Conservation (phyloP, 768 basidiomycete species). For the Tylopilus rubrobrunneus region DNA sequence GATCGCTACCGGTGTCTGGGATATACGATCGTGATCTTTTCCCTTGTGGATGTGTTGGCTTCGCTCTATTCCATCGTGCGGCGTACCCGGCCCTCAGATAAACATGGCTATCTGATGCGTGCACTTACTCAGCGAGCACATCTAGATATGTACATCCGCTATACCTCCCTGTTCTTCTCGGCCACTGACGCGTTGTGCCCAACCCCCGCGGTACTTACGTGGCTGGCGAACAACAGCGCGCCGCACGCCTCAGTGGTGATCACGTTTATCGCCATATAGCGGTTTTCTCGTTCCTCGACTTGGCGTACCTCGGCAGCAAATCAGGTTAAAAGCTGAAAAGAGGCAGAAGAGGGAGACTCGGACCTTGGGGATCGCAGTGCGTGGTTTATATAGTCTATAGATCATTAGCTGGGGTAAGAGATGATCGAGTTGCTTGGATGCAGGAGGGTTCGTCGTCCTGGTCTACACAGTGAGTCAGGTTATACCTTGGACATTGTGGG, state of each 20-base stretch:
- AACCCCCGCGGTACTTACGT: neutral
- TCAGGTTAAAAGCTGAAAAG: constrained; percentile 12
- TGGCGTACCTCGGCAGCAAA: neutral
- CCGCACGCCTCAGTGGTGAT: neutral
- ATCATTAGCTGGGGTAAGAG: no score
- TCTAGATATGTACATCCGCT: constrained; percentile 42
- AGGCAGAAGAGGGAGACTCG: constrained; percentile 34
- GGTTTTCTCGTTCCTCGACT: neutral
- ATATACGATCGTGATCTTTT: constrained; percentile 40
- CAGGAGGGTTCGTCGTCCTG: no score
- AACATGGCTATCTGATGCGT: neutral
- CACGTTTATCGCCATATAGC: constrained; percentile 1
- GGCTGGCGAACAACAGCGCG: constrained; percentile 2
- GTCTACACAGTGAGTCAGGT: no score
- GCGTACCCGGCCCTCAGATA: neutral
- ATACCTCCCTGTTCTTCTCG: constrained; percentile 55
- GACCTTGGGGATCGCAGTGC: no score
- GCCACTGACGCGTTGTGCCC: constrained; percentile 45
- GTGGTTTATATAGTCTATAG: no score
- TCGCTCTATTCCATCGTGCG: constrained; percentile 47
- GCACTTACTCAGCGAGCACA: constrained; percentile 7
- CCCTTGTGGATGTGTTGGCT: constrained; percentile 46
- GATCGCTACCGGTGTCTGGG: constrained; percentile 54
- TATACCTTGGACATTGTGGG: no score
- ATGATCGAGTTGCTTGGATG: no score